Base-by-base conservation (phyloP, 768 basidiomycete genomes). In the Cyclocybe cylindracea region DNA sequence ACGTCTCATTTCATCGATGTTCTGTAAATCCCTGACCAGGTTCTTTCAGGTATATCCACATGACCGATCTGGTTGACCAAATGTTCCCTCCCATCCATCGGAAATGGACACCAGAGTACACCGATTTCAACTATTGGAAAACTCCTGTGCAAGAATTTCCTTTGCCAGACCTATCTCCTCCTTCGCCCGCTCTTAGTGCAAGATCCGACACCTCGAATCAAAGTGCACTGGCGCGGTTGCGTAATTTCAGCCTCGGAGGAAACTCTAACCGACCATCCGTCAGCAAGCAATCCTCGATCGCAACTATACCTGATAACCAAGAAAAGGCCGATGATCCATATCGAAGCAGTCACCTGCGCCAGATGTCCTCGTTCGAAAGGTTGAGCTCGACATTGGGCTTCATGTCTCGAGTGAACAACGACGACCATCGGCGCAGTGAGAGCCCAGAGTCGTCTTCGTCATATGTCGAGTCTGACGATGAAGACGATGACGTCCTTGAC, bases 21-120 rank as follows among this genome's bases (percentile, higher is more conserved):
- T 9, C 10, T 19, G 10, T 7, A 37, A 5, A 0, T 14, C 32
- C n/a, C 34, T 34, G 38, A 50, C 32, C 32, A 18, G 50, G 47
- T 39, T 40, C 32, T 48, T 31, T 41, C 32, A 57, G 94, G 48
- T 98, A 98, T 68, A 98, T 98, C 53, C 91, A 95, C 65, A 95
- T 98, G 93, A 96, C 95, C 7, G 95, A 98, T 68, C 82, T 99
- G n/a, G 97, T 99, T 11, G 95, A 99, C 72, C 95, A 97, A 70
- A 95, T 97, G 87, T 99, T 99, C 76, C 97, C 97, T 33, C 93
- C 96, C 0, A 94, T 98, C 49, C 82, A 94, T 65, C 84, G 87
- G 46, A 92, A 91, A 65, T 88, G 86, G 82, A 80, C 87, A 10
- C 84, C 91, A 1, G 94, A 95, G 65, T 99, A 82, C 67, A 97